These are phyloP conservation scores for Epichloe uncinata DNA, from an alignment of 2,329 filamentous ascomycete species.

Conservation along the genomic window DNA sequence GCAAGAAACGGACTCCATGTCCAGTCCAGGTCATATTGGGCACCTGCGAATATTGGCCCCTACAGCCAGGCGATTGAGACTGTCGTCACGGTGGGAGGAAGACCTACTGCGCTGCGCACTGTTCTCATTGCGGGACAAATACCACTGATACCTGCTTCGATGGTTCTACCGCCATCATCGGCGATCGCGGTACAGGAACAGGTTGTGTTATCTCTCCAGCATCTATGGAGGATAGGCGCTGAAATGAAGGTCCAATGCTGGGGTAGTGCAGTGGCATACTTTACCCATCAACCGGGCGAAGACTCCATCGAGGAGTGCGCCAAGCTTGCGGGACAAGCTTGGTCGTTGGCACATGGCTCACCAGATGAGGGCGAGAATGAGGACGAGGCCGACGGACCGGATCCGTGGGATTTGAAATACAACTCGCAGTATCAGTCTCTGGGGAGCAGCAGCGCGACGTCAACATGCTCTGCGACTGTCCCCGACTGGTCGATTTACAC, in stretches of 20 bases:
- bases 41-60: constrained; percentile 91
- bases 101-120: constrained; percentile 16
- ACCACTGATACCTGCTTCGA: constrained; percentile 67
- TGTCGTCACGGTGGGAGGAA: constrained; percentile 12
- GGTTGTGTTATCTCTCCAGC: constrained; percentile 65
- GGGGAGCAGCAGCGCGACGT: constrained; percentile 14
- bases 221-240: constrained; percentile 70
- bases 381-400: constrained; percentile 35
- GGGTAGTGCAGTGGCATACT: constrained; percentile 62
- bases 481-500: constrained; percentile 38
- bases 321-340: constrained; percentile 30
- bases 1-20: constrained; percentile 62
- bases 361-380: constrained; percentile 29
- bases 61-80: constrained; percentile 78
- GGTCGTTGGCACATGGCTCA: constrained; percentile 31
- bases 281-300: constrained; percentile 30
- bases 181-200: constrained; percentile 39
- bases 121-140: constrained; percentile 83
- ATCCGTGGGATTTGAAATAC: constrained; percentile 57
- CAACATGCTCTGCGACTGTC: constrained; percentile 17
- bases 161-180: constrained; percentile 41
- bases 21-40: constrained; percentile 91
- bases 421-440: constrained; percentile 35
- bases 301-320: constrained; percentile 23
- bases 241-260: constrained; percentile 63